Conservation (phyloP, 2,329 filamentous ascomycete species). For the Pestalotiopsis sp. region DNA sequence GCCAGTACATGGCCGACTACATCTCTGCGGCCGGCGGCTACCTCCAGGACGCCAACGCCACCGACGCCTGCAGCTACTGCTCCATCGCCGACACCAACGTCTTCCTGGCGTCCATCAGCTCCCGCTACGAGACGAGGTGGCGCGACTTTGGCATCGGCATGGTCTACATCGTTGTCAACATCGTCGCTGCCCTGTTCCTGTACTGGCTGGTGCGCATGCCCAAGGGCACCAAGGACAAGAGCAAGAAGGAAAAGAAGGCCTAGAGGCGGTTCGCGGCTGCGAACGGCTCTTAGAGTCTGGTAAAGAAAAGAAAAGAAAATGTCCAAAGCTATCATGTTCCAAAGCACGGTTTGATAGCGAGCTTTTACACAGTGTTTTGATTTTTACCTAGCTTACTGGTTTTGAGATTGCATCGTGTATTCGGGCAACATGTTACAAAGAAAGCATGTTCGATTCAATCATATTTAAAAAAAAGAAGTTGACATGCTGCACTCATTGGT, state of each 20-base stretch:
- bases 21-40: slow-evolving; percentile 55
- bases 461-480: too few species aligned
- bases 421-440: too few species aligned
- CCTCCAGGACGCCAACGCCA: slow-evolving; percentile 44
- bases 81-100: slow-evolving; percentile 37
- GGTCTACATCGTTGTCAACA: slow-evolving; percentile 58
- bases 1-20: slow-evolving; percentile 54
- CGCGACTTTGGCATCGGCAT: slow-evolving; percentile 59
- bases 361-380: too few species aligned
- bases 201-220: slow-evolving; percentile 55
- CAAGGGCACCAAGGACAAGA: slow-evolving; percentile 26
- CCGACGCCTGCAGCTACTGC: slow-evolving; percentile 47
- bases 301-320: too few species aligned
- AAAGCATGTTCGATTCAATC: too few species aligned
- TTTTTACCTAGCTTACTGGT: too few species aligned
- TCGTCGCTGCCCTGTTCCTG: slow-evolving; percentile 51
- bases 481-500: too few species aligned
- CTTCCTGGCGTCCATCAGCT: slow-evolving; percentile 39
- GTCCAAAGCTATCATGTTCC: too few species aligned
- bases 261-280: too few species aligned
- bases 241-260: background rate
- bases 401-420: too few species aligned
- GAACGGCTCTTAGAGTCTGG: too few species aligned
- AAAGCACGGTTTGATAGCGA: too few species aligned
- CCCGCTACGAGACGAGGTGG: slow-evolving; percentile 54